Percentiles rank a stretch among this genome's conserved stretches.
These are phyloP conservation scores for Euphorbia schlechtendalii DNA, from an alignment of 441 rosid species.

Conservation along the genomic window DNA sequence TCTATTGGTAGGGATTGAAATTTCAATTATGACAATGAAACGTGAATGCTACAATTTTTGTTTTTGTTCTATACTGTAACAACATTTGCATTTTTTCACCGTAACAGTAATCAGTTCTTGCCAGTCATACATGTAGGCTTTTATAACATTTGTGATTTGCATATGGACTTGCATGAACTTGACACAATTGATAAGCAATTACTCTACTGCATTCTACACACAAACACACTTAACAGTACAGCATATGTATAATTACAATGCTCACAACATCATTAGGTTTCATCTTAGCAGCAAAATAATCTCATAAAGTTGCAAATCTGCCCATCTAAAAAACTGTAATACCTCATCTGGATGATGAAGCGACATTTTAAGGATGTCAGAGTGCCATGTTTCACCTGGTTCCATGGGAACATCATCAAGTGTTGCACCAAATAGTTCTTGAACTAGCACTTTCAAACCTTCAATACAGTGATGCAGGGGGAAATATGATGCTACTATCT, in stretches of 20 bases:
- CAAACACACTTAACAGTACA: not conserved
- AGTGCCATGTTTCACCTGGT: constrained; percentile 97
- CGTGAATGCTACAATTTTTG: not conserved
- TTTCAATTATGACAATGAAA: not conserved
- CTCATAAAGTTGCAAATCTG: not conserved
- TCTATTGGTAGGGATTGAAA: not conserved
- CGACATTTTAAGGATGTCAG: constrained; percentile 77
- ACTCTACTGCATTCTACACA: not conserved
- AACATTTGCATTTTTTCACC: not conserved
- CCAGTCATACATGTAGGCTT: too few species aligned
- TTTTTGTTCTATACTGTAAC: not conserved
- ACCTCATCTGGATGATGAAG: constrained; percentile 96
- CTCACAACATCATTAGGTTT: not conserved
- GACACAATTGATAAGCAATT: not conserved
- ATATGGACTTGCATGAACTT: not conserved
- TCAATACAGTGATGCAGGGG: constrained; percentile 78
- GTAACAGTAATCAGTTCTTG: not conserved
- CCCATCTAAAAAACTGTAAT: constrained; percentile 12
- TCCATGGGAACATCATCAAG: constrained; percentile 53
- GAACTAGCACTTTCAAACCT: constrained; percentile 70
- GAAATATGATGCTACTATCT: constrained; percentile 91
- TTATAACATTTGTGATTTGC: too few species aligned
- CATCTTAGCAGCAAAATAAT: constrained; percentile 3
- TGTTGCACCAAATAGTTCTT: constrained; percentile 80
- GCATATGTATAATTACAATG: not conserved